Base-by-base conservation (phyloP, 192 early-diverging fungal species). In the Backusella macrospora region DNA sequence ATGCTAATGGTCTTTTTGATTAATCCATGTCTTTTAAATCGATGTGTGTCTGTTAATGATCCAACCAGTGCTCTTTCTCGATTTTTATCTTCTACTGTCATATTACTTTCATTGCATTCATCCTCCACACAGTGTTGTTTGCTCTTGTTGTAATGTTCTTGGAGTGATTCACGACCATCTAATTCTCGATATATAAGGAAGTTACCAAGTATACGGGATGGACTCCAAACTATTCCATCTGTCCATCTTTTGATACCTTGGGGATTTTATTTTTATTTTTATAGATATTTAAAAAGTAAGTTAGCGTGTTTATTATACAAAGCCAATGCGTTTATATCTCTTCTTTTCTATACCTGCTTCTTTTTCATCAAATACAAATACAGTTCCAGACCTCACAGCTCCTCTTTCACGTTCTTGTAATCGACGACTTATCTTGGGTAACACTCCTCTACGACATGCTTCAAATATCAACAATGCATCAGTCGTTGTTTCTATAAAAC, bases 181-280 rank as follows among this genome's bases (percentile, higher is more conserved):
- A 89, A 74, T 73, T 95, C 93, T 39, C 92, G 90, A 82, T 95
- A 95, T n/a, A 94, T 80, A 45, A 95, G 76, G 72, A 94, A 95
- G 52, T 93, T 92, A 68, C 91, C 91, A 37, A 92, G 78, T 16
- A 95, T 93, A 26, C 93, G 89, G 7, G 93, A 94, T 9, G 93
- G 93, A 37, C 92, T 92, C 93, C 93, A 95, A 10, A 88, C 80
- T 3, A 90, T 83, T 6, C 93, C 93, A 70, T 95, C 93, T 1
- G 94, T 96, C 94, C 94, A 96, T 15, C 94, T 85, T 75, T 92
- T 93, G 79, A 95, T 95, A 6, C 90, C 78, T 68, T 15, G 70
- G 26, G 10, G 23, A 16, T 63, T 5, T 15, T 4, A 29, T 0
- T 62, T 14, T 66, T 16, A 65, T 40, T 66, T 8, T 3, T 66